Evolutionary conservation across 257 asterid genomes (phyloP).

Genomic region (Solanum tarijense): DNA sequence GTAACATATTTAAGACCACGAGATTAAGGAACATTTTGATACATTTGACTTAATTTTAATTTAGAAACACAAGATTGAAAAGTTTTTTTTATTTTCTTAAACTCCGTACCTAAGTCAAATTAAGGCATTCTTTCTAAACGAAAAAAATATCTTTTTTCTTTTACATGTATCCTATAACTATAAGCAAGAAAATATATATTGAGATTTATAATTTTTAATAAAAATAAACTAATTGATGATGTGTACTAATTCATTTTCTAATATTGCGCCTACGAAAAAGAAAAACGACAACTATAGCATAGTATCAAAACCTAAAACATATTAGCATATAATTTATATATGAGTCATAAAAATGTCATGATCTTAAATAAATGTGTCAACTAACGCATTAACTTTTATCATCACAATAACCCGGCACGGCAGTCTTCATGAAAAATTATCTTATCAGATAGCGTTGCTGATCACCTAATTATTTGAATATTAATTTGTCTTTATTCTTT

Average conservation of each 20-base stretch:
- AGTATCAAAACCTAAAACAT: not conserved
- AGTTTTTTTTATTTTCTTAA: too few relatives aligned
- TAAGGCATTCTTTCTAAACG: too few relatives aligned
- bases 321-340: not conserved
- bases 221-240: not conserved
- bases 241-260: not conserved
- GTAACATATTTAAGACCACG: accelerated
- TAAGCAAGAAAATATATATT: not conserved
- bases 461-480: not conserved
- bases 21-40: too few relatives aligned
- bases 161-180: not conserved
- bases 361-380: not conserved
- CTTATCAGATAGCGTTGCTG: not conserved
- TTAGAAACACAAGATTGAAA: not conserved
- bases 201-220: not conserved
- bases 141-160: too few relatives aligned
- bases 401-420: not conserved
- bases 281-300: not conserved
- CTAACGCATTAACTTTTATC: not conserved
- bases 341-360: not conserved
- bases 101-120: too few relatives aligned
- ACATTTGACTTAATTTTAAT: too few relatives aligned
- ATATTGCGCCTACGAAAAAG: not conserved
- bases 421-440: not conserved
- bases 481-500: not conserved